phyloP scores from a whole-genome alignment of 2,329 filamentous ascomycete species.

The Hirsutella rhossiliensis region DNA sequence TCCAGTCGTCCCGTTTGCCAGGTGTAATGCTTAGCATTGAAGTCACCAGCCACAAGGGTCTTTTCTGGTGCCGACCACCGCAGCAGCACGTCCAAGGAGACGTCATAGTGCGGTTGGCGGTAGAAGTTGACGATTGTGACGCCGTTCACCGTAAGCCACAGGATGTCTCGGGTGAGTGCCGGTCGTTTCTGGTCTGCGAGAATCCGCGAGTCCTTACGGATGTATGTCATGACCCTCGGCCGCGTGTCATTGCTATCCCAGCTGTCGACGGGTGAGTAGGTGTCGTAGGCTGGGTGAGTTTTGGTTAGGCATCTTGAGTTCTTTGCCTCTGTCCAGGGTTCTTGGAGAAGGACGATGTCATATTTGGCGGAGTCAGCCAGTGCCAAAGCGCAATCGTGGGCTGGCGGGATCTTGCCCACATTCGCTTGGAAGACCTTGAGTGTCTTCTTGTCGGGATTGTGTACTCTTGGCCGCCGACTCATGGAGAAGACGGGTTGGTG shows the following conservation, averaged over 20 bases:
- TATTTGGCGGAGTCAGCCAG: slow-evolving; percentile 6
- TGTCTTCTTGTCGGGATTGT: slow-evolving; percentile 1
- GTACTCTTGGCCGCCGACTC: background rate
- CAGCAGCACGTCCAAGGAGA: slow-evolving; percentile 5
- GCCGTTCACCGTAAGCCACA: slow-evolving; percentile 7
- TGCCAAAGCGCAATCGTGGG: slow-evolving; percentile 6
- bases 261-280: slow-evolving; percentile 5
- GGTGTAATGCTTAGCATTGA: slow-evolving; percentile 7
- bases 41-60: slow-evolving; percentile 8
- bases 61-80: slow-evolving; percentile 4
- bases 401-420: slow-evolving; percentile 5
- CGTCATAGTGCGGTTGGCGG: slow-evolving; percentile 4
- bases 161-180: slow-evolving; percentile 4
- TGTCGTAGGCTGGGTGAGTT: too few relatives aligned
- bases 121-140: slow-evolving; percentile 8
- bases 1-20: slow-evolving; percentile 6
- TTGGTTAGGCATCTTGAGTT: too few relatives aligned
- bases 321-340: too few relatives aligned
- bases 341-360: slow-evolving; percentile 8
- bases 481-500: background rate
- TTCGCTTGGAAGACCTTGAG: too few relatives aligned
- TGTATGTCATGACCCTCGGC: slow-evolving; percentile 8
- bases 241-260: slow-evolving; percentile 5
- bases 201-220: slow-evolving; percentile 4
- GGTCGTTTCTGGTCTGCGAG: slow-evolving; percentile 6